Base-by-base conservation (phyloP, 1,139 yeast genomes). In the Candida sp. region DNA sequence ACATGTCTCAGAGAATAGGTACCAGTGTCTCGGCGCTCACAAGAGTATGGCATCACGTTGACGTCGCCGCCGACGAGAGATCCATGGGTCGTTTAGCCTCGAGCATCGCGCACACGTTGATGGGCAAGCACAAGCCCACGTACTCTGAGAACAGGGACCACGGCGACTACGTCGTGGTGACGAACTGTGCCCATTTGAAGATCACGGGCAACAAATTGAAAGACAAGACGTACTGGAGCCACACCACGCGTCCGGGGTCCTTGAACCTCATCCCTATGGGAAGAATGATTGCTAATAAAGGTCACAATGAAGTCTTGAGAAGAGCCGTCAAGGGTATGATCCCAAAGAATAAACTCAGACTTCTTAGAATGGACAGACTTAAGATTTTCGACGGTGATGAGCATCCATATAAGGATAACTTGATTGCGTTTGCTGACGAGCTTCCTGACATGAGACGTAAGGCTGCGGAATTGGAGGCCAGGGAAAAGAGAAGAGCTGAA, bases 131-230 rank as follows among this genome's bases (percentile, higher is more conserved):
- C 73, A 94, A 94, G 75, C 99, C 99, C 6, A 84, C 92, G 0
- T 88, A 73, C 60, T 90, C 93, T 57, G 72, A 81, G 60, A 66
- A 82, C 62, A 78, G 86, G 66, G 99, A 94, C 72, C 86, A 88
- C 59, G 99, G 99, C 9, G 99, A 94, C 70, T 94, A 93, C 63
- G 98, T 94, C 12, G 98, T 94, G 17, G 98, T 94, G 2, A 90
- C 98, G 9, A 94, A 94, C 74, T 92, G 98, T 65, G 83, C 90
- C 54, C 84, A 85, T 59, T 69, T 96, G 61, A 86, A 85, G 62
- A 80, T 88, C 17, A 86, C 97, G 0, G 98, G 98, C 55, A 86
- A 85, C 58, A 94, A 94, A 68, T 69, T 93, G 67, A 75, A 85
- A 52, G 88, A 93, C 52, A 93, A 90, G 70, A 78, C 85, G n/a